Base-by-base conservation (phyloP, 768 basidiomycete species). In the Lentinula sp. region DNA sequence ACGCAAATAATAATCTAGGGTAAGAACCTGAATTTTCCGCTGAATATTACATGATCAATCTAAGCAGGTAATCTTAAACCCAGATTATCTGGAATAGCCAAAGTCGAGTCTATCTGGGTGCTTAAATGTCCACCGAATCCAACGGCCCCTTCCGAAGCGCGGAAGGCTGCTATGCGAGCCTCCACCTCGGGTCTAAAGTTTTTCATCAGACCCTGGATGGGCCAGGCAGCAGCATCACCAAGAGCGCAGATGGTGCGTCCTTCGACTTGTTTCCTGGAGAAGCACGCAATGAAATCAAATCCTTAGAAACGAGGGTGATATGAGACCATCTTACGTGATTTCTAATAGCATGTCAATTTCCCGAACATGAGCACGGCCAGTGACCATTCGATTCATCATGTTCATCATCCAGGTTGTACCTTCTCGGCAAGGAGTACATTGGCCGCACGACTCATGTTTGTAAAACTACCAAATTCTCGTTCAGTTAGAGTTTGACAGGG, bases 391-490 rank as follows among this genome's bases (percentile, higher is more conserved):
- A 72, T 93, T 84, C 96, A 99, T 99, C 94, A 98, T 98, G 76
- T 98, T 96, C 85, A 90, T 93, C 91, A 99, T 93, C 96, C 96
- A 98, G 0, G 94, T 97, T 2, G 96, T 98, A 41, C 95, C 94
- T 69, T 95, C 91, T 64, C 93, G 78, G 72, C 94, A 96, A 3
- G 95, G 94, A 10, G 94, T 95, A 68, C 95, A 98, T 71, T 98
- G 96, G 13, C 96, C 95, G 67, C 95, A 98, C 0, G 94, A 96
- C 71, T 98, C 96, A 76, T 98, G 96, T 75, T 97, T 96, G 81
- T 98, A 98, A 79, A 98, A 98, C 83, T 91, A 63, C 9, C 3
- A 33, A 9, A 28, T 52, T 20, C 41, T 23, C n/a, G 59, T 53
- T 61, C 16, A 62, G 37, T 43, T 57, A 52, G 41, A 13, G 3